Conservation (phyloP, 192 early-diverging fungal genomes). For the Umbelopsis isabellina region DNA sequence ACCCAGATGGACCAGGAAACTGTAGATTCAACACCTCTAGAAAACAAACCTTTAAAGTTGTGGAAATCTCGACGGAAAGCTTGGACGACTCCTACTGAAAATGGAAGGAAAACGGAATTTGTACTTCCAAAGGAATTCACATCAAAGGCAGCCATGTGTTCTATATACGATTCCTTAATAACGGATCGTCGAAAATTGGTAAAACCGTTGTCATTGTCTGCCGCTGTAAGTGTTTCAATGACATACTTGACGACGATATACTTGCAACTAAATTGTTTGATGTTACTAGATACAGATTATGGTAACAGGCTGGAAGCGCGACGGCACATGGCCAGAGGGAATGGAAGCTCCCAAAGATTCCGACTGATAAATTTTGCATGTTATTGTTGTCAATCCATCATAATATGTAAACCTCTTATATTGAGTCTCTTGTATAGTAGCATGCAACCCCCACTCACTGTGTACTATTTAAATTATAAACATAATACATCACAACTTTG, state of each 20-base stretch:
- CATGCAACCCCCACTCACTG: too few species aligned
- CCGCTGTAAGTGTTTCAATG: conserved; percentile 42
- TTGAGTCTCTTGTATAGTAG: too few species aligned
- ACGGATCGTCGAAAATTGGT: conserved; percentile 45
- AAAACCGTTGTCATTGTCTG: conserved; percentile 50
- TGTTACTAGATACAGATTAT: conserved; percentile 50
- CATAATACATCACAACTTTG: too few species aligned
- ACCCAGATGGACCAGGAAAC: not conserved
- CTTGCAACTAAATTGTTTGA: conserved; percentile 1
- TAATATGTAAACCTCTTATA: too few species aligned
- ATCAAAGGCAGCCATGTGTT: conserved; percentile 34
- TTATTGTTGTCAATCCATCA: too few species aligned
- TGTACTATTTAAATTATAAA: too few species aligned
- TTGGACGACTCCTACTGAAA: conserved; percentile 41
- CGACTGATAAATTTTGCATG: not conserved
- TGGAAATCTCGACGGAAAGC: conserved; percentile 51
- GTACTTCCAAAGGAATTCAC: conserved; percentile 34
- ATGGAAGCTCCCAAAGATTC: conserved; percentile 38
- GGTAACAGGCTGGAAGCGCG: conserved; percentile 58
- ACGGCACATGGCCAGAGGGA: conserved; percentile 54
- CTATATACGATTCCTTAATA: conserved; percentile 51
- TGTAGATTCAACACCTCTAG: not conserved
- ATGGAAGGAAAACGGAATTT: conserved; percentile 26
- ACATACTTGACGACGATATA: not conserved
- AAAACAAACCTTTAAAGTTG: conserved; percentile 40